Base-by-base conservation (phyloP, 1,284 basidiomycete species). In the Cutaneotrichosporon mucoides region DNA sequence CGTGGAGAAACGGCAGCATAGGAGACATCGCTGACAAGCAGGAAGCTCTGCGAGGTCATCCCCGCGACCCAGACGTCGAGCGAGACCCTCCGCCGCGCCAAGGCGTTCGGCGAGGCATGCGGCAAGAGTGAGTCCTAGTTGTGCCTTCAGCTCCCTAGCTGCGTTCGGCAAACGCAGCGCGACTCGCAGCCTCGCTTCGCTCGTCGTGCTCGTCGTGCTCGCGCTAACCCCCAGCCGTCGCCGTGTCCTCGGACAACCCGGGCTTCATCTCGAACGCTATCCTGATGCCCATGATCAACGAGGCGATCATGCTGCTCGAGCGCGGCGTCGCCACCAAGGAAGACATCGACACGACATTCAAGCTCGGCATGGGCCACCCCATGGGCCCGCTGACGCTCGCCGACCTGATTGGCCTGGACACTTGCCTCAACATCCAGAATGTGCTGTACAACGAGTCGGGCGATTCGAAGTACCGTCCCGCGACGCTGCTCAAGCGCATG, bases 391-490 rank as follows among this genome's bases (percentile, higher is more conserved):
- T 93, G 12, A 88, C 91, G 63, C 83, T 92, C 7, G 89, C 89
- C 64, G 89, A 92, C 73, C 89, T 92, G 77, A 95, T 96, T 66
- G 92, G 92, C 37, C 85, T 95, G 38, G 91, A 93, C 71, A 92
- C 90, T 6, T 94, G 92, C 73, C 84, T 95, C 38, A 85, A 89
- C 5, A 94, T 94, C 70, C 91, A 94, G 70, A 85, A 90, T 73
- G 93, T 91, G 0, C 83, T 96, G 12, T 89, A 90, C 69, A 83
- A 83, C 59, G 93, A 94, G 62, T 95, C 91, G 10, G 86, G 89
- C 0, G 94, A 98, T 79, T 89, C 89, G n/a, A 97, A 98, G 78
- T 98, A 97, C 77, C 85, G 94, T n/a, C 93, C 94, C 0, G 88
- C 89, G 55, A 84, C 94, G 24, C 82, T 98, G 33, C 83, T 98